Base-by-base conservation (phyloP, 805 yeast species). In the Lachancea dasiensis region DNA sequence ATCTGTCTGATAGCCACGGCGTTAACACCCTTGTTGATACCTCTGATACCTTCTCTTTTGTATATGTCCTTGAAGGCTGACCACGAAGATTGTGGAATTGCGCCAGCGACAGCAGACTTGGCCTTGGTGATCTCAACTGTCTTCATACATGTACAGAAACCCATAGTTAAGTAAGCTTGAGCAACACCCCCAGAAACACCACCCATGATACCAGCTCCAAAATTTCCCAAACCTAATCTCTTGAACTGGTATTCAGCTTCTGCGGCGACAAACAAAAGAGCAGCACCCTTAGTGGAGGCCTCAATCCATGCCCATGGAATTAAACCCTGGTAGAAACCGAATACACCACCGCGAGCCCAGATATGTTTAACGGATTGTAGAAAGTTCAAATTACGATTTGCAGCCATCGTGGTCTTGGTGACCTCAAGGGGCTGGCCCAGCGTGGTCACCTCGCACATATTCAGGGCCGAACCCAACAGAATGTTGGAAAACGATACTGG, bases 251-350 rank as follows among this genome's bases (percentile, higher is more conserved):
- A 86, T 64, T 92, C 97, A 36, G 87, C 84, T 60, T 92, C 97
- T 31, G 94, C 79, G 31, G 95, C 81, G 23, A 87, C 96, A 54
- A 92, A 92, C 50, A 92, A 70, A 40, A 92, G 70, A 6, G 89
- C 95, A 4, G 97, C 97, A 61, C 98, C 98, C 63, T 92, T 92
- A 25, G 98, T 92, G n/a, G 95, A 84, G 7, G 96, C 98, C 65
- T 90, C 98, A 51, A 92, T 84, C 97, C 97, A 89, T 5, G 97
- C 98, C 98, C 98, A 92, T 32, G 98, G 98, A 48, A 90, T 89
- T 58, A 92, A 72, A 22, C 98, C 98, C 64, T 92, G 98, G 66
- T 89, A 92, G 67, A 89, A 92, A 0, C 97, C 98, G 20, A 75
- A 58, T 13, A 81, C 53, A 37, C 98, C 98, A 48, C 98, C 98